A percentile compares a stretch with the other conserved stretches of the same genome.
phyloP scores from a whole-genome alignment of 345 rosid species.

The thale cress (Arabidopsis thaliana) region DNA sequence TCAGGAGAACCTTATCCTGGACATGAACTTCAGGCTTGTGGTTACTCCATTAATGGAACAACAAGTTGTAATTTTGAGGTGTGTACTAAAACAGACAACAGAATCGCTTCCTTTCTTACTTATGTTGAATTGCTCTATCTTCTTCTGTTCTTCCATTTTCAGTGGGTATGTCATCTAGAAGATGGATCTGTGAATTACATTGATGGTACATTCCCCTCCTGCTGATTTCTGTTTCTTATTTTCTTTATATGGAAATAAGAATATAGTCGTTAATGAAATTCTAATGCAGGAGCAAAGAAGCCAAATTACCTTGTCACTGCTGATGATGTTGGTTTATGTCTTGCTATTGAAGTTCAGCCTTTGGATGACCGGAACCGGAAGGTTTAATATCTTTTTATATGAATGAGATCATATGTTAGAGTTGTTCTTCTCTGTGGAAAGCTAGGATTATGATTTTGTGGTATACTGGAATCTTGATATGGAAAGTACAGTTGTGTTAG shows the following conservation, averaged over 20 bases:
- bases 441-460: slow-evolving; percentile 5
- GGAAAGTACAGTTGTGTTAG: neutral
- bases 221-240: slow-evolving; percentile 24
- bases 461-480: neutral
- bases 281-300: slow-evolving; percentile 88
- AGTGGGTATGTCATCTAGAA: slow-evolving; percentile 99
- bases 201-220: slow-evolving; percentile 63
- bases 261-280: neutral
- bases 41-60: slow-evolving; percentile 96
- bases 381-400: slow-evolving; percentile 53
- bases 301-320: slow-evolving; percentile 96
- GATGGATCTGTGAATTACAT: slow-evolving; percentile 96
- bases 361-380: slow-evolving; percentile 91
- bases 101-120: slow-evolving; percentile 7
- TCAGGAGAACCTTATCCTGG: slow-evolving; percentile 98
- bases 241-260: slow-evolving; percentile 1
- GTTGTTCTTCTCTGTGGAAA: neutral
- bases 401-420: slow-evolving; percentile 2
- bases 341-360: slow-evolving; percentile 99
- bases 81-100: slow-evolving; percentile 27
- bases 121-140: slow-evolving; percentile 22
- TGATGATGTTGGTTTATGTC: slow-evolving; percentile 89
- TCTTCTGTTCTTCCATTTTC: slow-evolving; percentile 33
- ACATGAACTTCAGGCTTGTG: slow-evolving; percentile 89
- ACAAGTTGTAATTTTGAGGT: slow-evolving; percentile 99